Evolutionary conservation across 176 grass and related monocot genomes (phyloP).

Genomic region (Oryza coarctata): DNA sequence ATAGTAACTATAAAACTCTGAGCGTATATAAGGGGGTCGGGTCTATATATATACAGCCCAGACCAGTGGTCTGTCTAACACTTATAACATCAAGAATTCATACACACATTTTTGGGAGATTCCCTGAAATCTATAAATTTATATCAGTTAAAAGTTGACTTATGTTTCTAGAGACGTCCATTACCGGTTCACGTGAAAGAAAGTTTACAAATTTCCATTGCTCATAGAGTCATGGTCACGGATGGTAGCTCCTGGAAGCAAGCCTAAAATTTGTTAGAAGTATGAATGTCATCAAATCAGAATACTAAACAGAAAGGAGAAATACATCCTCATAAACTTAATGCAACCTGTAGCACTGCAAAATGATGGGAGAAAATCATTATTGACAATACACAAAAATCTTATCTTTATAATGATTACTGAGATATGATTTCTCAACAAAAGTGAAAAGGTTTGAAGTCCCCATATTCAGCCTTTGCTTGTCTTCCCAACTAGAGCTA

Average conservation of each 20-base stretch:
- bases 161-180: slow-evolving; percentile 17
- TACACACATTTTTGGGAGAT: neutral
- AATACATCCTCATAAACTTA: slow-evolving; percentile 1
- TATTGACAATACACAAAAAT: slow-evolving; percentile 4
- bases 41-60: too few relatives aligned
- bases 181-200: neutral
- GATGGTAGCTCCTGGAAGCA: neutral
- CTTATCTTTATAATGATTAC: slow-evolving; percentile 35
- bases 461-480: slow-evolving; percentile 32
- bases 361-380: slow-evolving; percentile 28
- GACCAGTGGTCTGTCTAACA: too few relatives aligned
- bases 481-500: slow-evolving; percentile 29
- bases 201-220: neutral
- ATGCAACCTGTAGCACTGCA: slow-evolving; percentile 30
- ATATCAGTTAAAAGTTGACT: slow-evolving; percentile 16
- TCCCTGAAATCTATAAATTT: neutral
- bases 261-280: neutral
- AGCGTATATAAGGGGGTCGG: too few relatives aligned
- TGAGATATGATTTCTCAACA: slow-evolving; percentile 28
- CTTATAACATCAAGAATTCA: neutral
- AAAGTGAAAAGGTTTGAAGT: slow-evolving; percentile 26
- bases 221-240: neutral
- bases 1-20: too few relatives aligned
- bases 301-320: neutral
- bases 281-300: neutral